Conservation (phyloP, 371 early-diverging fungal species). For the Mucor indicus region DNA sequence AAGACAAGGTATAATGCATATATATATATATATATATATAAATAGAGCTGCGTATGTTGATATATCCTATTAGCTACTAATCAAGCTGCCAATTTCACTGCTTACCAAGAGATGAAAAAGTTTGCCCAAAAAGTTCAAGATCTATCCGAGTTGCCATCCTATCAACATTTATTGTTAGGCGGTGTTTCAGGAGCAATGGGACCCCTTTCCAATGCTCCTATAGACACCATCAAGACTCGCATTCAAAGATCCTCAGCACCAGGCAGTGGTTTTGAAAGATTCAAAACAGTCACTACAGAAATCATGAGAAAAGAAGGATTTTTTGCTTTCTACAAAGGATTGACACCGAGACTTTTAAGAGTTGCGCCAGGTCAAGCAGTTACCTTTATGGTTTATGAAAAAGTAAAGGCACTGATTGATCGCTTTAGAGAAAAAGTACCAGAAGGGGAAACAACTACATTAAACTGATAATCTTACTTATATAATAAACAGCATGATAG, state of each 20-base stretch:
- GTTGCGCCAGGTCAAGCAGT: conserved; percentile 89
- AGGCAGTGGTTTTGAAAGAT: conserved; percentile 77
- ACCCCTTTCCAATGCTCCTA: conserved; percentile 95
- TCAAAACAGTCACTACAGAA: conserved; percentile 67
- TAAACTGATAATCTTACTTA: too few relatives aligned
- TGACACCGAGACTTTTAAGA: conserved; percentile 91
- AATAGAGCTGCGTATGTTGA: neutral
- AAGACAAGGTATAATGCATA: conserved; percentile 72
- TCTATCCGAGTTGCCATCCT: conserved; percentile 83
- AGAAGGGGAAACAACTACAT: conserved; percentile 28
- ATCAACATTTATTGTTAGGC: conserved; percentile 88
- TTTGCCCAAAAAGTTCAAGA: conserved; percentile 59
- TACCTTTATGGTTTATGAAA: conserved; percentile 87
- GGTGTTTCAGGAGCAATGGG: conserved; percentile 95
- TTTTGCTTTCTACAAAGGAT: conserved; percentile 93
- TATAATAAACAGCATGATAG: too few relatives aligned
- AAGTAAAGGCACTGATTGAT: conserved; percentile 72
- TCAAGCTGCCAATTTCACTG: conserved; percentile 98
- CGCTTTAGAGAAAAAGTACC: conserved; percentile 44
- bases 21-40: neutral
- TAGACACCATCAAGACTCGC: conserved; percentile 98
- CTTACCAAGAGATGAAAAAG: conserved; percentile 91
- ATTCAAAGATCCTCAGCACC: conserved; percentile 84
- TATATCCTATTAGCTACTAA: conserved; percentile 73
- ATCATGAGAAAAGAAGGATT: conserved; percentile 89